These are phyloP conservation scores for Starmerella apicola DNA, from an alignment of 805 yeast genomes.

Conservation along the genomic window DNA sequence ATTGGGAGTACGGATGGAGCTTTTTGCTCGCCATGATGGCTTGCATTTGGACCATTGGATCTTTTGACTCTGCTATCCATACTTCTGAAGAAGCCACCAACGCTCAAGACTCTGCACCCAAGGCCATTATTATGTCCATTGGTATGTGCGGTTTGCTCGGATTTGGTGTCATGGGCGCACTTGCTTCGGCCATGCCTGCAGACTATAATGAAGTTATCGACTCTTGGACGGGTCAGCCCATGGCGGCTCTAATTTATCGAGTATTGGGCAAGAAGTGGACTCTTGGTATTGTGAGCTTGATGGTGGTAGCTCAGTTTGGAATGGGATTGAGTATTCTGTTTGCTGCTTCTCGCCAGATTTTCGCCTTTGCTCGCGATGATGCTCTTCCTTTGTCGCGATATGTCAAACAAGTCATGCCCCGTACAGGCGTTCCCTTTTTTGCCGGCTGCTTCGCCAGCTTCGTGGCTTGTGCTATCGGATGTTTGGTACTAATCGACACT, in stretches of 20 bases:
- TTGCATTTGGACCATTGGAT: constrained; percentile 64
- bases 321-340: constrained; percentile 54
- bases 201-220: constrained; percentile 35
- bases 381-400: constrained; percentile 51
- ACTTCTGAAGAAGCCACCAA: constrained; percentile 58
- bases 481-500: constrained; percentile 43
- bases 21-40: constrained; percentile 46
- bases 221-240: constrained; percentile 40
- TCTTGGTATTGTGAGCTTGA: constrained; percentile 45
- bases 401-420: constrained; percentile 45
- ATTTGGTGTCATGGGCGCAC: constrained; percentile 40
- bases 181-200: constrained; percentile 35
- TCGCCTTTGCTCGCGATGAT: constrained; percentile 68
- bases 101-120: constrained; percentile 50
- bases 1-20: constrained; percentile 52
- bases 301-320: constrained; percentile 48
- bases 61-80: constrained; percentile 61
- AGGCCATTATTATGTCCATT: constrained; percentile 51
- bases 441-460: constrained; percentile 46
- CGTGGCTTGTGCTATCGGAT: constrained; percentile 40
- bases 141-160: constrained; percentile 47
- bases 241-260: constrained; percentile 53
- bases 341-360: constrained; percentile 57
- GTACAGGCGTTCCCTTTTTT: constrained; percentile 49
- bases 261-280: constrained; percentile 57